phyloP scores from a whole-genome alignment of 2,329 filamentous ascomycete genomes.

The Cephalotrichum gorgonifer region DNA sequence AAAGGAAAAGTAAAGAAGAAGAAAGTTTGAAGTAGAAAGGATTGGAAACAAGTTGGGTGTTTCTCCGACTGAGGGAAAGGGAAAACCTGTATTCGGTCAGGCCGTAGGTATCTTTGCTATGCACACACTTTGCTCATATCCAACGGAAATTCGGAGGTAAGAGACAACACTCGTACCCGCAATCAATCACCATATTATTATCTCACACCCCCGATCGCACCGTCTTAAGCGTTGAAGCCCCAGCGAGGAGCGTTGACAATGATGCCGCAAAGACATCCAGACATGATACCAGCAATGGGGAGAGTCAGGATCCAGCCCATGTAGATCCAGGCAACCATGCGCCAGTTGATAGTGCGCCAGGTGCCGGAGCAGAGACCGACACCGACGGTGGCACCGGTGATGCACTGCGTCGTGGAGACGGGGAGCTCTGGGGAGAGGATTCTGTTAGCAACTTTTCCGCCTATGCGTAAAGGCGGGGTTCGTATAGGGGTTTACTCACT shows the following conservation, averaged over 20 bases:
- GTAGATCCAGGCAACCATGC: slow-evolving; percentile 50
- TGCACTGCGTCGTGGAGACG: slow-evolving; percentile 56
- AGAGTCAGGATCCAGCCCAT: slow-evolving; percentile 51
- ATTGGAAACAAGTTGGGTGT: too few relatives aligned
- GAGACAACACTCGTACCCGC: too few relatives aligned
- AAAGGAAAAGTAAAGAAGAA: too few relatives aligned
- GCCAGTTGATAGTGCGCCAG: slow-evolving; percentile 51
- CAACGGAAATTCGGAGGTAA: too few relatives aligned
- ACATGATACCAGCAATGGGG: slow-evolving; percentile 44
- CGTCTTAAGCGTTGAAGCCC: slow-evolving; percentile 8
- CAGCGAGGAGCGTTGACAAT: slow-evolving; percentile 50
- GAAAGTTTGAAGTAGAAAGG: too few relatives aligned
- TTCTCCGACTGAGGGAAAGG: too few relatives aligned
- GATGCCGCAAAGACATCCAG: slow-evolving; percentile 51
- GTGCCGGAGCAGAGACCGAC: slow-evolving; percentile 51
- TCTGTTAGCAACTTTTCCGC: slow-evolving; percentile 9
- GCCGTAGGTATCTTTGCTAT: too few relatives aligned
- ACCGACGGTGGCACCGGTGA: slow-evolving; percentile 51
- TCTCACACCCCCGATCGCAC: too few relatives aligned
- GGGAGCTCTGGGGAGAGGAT: slow-evolving; percentile 36
- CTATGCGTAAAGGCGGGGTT: not conserved
- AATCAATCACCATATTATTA: too few relatives aligned
- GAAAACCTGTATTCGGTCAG: too few relatives aligned
- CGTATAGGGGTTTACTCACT: slow-evolving; percentile 18
- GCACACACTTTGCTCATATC: too few relatives aligned